A percentile compares a stretch with the other conserved stretches of the same genome.
Conservation (phyloP, 2,329 filamentous ascomycete genomes). For the Colletotrichum falcatum region DNA sequence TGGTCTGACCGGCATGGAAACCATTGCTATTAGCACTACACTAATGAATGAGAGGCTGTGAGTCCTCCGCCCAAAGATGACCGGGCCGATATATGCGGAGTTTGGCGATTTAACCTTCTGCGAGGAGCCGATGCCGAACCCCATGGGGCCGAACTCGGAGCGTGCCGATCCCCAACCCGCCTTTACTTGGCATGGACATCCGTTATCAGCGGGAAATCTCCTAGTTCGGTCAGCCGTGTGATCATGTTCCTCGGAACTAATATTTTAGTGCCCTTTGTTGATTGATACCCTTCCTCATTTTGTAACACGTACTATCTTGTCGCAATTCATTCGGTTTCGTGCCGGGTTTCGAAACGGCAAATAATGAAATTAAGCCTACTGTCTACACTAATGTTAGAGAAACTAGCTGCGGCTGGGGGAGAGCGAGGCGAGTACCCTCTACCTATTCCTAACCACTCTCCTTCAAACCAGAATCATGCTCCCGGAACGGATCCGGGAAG, state of each 20-base stretch:
- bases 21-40: not conserved
- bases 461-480: not conserved
- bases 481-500: not conserved
- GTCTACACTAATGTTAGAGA: not conserved
- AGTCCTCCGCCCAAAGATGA: not conserved
- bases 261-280: not conserved
- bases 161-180: not conserved
- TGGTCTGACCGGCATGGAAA: not conserved
- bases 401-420: not conserved
- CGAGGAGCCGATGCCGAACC: not conserved
- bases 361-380: no score
- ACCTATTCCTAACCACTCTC: not conserved
- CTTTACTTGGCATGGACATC: not conserved
- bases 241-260: no score
- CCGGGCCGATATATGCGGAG: not conserved
- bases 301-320: not conserved
- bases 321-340: not conserved
- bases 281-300: not conserved
- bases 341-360: not conserved
- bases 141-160: slow-evolving; percentile 19
- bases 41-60: not conserved
- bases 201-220: not conserved
- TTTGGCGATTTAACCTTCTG: not conserved
- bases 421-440: not conserved
- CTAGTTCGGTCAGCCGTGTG: not conserved